Evolutionary conservation across 2,329 filamentous ascomycete genomes (phyloP), one percentile per base, ranked within the genome.

Genomic region (Leptodontidium sp.): DNA sequence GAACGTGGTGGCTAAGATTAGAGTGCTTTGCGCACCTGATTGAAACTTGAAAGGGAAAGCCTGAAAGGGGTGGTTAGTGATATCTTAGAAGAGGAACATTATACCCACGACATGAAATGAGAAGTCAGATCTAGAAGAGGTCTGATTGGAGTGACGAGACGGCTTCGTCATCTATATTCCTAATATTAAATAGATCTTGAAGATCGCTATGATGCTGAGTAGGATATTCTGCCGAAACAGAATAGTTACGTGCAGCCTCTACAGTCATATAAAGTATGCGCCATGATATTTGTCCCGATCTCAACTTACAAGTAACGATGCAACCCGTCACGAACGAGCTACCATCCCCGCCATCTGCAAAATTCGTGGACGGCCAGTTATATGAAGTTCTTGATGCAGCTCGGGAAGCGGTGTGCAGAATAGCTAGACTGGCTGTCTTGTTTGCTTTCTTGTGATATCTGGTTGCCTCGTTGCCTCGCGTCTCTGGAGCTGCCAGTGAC

Each of bases 1-100:
- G 52, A 91, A 91, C 75, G 83, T 91, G 57, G 86, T 92, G 71
- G 81, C 85, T 68, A 91, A 90, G 79, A 87, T 88, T n/a, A 86
- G 85, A 73, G 89, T 92, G 5, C 79, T 91, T 59, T 91, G 89
- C 66, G 73, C 73, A 40, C 74, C 76, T 40, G 76, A 78, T 64
- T 78, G 72, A 76, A 61, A 69, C 43, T 45, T 12, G 43, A 12
- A 45, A 3, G 11, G 58, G n/a, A 32, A 21, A n/a, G 35, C 4
- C 2, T 38, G 26, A 40, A 24, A 50, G 43, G 3, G 45, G 38
- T 35, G 47, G 45, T 24, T 47, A 11, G 3, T 50, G 52, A 38
- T 40, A 40, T 40, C 8, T 11, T 38, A 24, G n/a, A 38, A 21
- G 47, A 55, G 32, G n/a, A 38, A 55, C 11, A 17, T 45, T 49